A percentile compares a stretch with the other conserved stretches of the same genome.
Conservation (phyloP, 2,329 filamentous ascomycete genomes). For the Aspergillus sp. region DNA sequence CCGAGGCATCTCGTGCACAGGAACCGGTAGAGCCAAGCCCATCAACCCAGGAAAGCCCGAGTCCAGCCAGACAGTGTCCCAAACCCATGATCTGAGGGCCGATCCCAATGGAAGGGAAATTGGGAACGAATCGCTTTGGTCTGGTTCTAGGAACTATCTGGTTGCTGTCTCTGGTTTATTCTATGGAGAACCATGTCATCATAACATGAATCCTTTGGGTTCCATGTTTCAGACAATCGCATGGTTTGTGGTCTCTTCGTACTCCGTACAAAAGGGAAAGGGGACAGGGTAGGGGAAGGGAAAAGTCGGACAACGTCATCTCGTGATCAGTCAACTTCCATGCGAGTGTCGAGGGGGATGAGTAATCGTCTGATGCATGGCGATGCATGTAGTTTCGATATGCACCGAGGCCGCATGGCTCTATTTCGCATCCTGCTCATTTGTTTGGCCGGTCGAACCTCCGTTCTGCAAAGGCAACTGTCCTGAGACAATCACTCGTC, state of each 20-base stretch:
- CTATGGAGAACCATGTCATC: too few species aligned
- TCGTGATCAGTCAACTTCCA: too few species aligned
- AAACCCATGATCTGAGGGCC: slow-evolving; percentile 13
- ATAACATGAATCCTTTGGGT: too few species aligned
- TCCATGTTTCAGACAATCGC: too few species aligned
- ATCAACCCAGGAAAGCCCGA: slow-evolving; percentile 5
- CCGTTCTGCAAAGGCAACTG: slow-evolving; percentile 1
- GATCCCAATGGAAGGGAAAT: slow-evolving; percentile 18
- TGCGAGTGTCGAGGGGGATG: not conserved
- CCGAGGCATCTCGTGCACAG: slow-evolving; percentile 18
- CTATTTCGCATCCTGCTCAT: not conserved
- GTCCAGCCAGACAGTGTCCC: slow-evolving; percentile 4
- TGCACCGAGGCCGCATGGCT: slow-evolving; percentile 3
- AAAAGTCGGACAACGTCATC: too few species aligned
- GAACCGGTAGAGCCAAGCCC: slow-evolving; percentile 12
- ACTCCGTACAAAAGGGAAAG: too few species aligned
- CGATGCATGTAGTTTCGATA: slow-evolving; percentile 3
- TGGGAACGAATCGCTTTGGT: slow-evolving; percentile 3
- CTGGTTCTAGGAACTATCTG: too few species aligned
- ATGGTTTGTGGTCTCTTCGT: too few species aligned
- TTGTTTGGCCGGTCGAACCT: slow-evolving; percentile 3
- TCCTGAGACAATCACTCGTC: not conserved
- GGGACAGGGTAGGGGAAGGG: too few species aligned
- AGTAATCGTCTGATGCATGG: not conserved
- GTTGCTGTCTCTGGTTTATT: too few species aligned